A percentile compares a stretch with the other conserved stretches of the same genome.
These are phyloP conservation scores for Barnettozyma wickerhamii DNA, from an alignment of 805 yeast genomes.

Conservation along the genomic window DNA sequence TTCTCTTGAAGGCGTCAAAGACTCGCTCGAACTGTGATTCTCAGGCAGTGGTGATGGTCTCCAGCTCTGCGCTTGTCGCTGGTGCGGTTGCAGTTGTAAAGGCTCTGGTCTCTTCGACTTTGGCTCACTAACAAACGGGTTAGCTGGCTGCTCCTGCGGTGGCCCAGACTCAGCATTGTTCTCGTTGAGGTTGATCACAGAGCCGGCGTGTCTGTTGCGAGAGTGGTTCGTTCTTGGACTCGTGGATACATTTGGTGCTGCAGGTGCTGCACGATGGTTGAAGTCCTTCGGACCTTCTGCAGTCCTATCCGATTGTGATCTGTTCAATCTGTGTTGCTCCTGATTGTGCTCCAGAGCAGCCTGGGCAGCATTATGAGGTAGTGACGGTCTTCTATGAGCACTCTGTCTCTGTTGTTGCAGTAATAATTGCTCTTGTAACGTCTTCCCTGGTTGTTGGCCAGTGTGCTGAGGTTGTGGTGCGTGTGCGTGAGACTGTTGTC, in stretches of 20 bases:
- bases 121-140: not conserved
- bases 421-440: slow-evolving; percentile 1
- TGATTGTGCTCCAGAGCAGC: not conserved
- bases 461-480: not conserved
- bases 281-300: too few species aligned
- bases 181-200: slow-evolving; percentile 15
- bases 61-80: not conserved
- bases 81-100: too few species aligned
- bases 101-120: not conserved
- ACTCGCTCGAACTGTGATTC: not conserved
- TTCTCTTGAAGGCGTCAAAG: slow-evolving; percentile 1
- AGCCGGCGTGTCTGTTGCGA: slow-evolving; percentile 32
- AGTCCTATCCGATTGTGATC: not conserved
- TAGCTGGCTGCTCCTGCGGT: not conserved
- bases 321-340: not conserved
- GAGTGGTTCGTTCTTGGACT: slow-evolving; percentile 31
- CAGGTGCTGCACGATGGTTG: too few species aligned
- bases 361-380: not conserved
- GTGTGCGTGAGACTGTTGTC: not conserved
- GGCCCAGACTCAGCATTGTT: not conserved
- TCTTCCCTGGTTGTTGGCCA: slow-evolving; percentile 3
- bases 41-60: not conserved
- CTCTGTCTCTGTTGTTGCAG: slow-evolving; percentile 2
- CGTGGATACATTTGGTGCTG: too few species aligned
- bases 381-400: slow-evolving; percentile 5